Conservation (phyloP, 2,329 filamentous ascomycete species). For the Ceratocystis destructans region DNA sequence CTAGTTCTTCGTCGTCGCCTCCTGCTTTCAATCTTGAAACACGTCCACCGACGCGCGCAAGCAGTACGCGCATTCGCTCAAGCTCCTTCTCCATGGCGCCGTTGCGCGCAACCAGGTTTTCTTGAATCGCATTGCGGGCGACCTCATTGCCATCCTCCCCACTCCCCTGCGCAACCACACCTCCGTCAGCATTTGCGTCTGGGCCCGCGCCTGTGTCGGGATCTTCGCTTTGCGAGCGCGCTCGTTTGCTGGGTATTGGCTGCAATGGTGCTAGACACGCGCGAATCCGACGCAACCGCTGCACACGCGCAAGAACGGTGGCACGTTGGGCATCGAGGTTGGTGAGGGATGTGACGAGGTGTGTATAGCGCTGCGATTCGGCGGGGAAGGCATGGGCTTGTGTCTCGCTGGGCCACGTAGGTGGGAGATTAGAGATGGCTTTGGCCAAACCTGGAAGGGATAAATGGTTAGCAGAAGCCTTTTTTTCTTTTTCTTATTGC, state of each 20-base stretch:
- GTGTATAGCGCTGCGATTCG: conserved; percentile 9
- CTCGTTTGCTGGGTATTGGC: conserved; percentile 9
- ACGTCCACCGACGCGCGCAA: conserved; percentile 44
- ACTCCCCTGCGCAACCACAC: no score
- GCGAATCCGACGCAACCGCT: conserved; percentile 36
- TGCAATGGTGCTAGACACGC: conserved; percentile 38
- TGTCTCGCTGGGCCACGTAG: background rate
- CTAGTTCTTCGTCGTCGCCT: conserved; percentile 10
- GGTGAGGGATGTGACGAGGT: conserved; percentile 32
- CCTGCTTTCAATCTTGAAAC: conserved; percentile 29
- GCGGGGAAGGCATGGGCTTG: background rate
- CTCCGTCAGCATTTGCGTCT: background rate
- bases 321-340: conserved; percentile 31
- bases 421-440: conserved; percentile 4
- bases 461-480: background rate
- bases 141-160: conserved; percentile 18
- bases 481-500: no score
- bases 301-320: conserved; percentile 30
- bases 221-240: background rate
- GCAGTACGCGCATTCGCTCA: conserved; percentile 49
- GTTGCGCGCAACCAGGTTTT: conserved; percentile 52
- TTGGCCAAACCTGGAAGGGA: background rate
- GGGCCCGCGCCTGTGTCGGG: conserved; percentile 18
- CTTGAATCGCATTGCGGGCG: conserved; percentile 37
- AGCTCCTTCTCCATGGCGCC: conserved; percentile 53